Base-by-base conservation (phyloP, 495 filamentous ascomycete genomes). In the Aspergillus steynii region DNA sequence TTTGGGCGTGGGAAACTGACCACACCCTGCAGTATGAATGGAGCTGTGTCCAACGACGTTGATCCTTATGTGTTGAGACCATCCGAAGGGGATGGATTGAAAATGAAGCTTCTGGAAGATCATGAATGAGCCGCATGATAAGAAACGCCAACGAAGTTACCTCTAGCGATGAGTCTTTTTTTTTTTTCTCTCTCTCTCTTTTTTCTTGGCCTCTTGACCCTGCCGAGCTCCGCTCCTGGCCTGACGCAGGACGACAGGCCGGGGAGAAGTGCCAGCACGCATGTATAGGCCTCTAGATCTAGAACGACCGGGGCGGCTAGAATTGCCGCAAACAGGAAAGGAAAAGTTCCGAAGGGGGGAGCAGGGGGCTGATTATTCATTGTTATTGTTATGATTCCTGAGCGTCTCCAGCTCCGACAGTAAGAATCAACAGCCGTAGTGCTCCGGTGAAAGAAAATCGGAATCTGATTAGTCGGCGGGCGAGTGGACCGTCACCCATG, bases 31-130 rank as follows among this genome's bases (percentile, higher is more conserved):
- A 94, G 90, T 95, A 92, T 71, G 90, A 96, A 75, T 96, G 92
- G 92, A 90, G 90, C 65, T 86, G 91, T 68, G 83, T 94, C n/a
- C 89, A 90, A 66, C 75, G 87, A 59, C 75, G 70, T 46, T 79
- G 63, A 71, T 6, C 3, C 1, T 4, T 20, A 20, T 20, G 2
- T 8, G 25, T 31, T n/a, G 5, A 50, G n/a, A 12, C 1, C 10
- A 3, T 14, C 14, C 10, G 37, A 20, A 20, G 20, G 20, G 20
- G 20, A 20, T 20, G 20, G 20, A 20, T 20, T 20, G 20, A 20
- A 20, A 20, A 20, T 20, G 20, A 20, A 20, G 20, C 20, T 20
- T 34, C 9, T 34, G 2, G 31, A 34, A 34, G 31, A 34, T 34
- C 5, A 7, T 1, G 9, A 34, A 34, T 5, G 37, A 42, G 9